These are phyloP conservation scores for Cyclotella cryptica DNA, from an alignment of 108 stramenopile genomes.

Conservation along the genomic window DNA sequence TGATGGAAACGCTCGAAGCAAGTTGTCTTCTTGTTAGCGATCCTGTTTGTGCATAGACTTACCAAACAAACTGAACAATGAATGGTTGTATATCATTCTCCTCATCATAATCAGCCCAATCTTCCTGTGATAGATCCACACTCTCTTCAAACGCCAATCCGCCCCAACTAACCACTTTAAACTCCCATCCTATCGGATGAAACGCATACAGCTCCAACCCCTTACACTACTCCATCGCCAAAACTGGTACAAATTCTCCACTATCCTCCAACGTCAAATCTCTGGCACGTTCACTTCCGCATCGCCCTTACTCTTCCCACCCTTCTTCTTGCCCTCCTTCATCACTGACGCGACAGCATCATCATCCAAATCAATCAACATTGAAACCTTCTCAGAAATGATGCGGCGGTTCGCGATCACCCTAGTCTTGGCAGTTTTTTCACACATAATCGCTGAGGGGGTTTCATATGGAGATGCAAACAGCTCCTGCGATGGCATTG, in stretches of 20 bases:
- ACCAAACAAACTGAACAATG: too few species aligned
- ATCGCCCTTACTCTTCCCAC: slow-evolving; percentile 33
- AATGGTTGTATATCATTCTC: slow-evolving; percentile 85
- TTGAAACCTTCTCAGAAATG: slow-evolving; percentile 84
- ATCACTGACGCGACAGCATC: slow-evolving; percentile 61
- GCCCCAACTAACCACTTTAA: slow-evolving; percentile 71
- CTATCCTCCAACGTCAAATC: slow-evolving; percentile 70
- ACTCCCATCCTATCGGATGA: slow-evolving; percentile 84
- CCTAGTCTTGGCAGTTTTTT: slow-evolving; percentile 80
- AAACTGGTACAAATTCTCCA: slow-evolving; percentile 75
- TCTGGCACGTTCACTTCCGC: slow-evolving; percentile 50
- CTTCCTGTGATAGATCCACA: slow-evolving; percentile 83
- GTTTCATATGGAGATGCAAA: slow-evolving; percentile 76
- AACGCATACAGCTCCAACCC: slow-evolving; percentile 88
- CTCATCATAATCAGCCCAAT: slow-evolving; percentile 92
- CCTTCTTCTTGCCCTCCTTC: slow-evolving; percentile 76
- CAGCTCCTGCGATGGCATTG: too few species aligned
- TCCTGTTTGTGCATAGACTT: too few species aligned
- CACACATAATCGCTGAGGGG: slow-evolving; percentile 76
- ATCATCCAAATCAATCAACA: slow-evolving; percentile 62
- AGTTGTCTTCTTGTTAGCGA: too few species aligned
- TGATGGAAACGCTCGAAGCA: too few species aligned
- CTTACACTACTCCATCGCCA: slow-evolving; percentile 77
- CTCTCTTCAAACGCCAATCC: slow-evolving; percentile 78
- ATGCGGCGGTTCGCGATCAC: slow-evolving; percentile 71